Conservation (phyloP, 2,329 filamentous ascomycete species). For the Pseudogymnoascus sp. region DNA sequence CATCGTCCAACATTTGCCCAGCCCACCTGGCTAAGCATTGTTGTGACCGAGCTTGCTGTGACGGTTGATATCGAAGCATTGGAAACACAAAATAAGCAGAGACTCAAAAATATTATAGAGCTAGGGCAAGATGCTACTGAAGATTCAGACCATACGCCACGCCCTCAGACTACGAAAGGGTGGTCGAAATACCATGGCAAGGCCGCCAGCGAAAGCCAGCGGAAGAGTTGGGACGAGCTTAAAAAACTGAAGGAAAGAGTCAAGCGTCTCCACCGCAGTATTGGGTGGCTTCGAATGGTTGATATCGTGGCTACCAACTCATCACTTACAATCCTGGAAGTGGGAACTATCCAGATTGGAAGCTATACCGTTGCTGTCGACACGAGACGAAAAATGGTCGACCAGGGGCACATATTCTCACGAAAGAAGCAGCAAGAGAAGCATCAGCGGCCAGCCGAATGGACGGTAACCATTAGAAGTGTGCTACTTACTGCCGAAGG, state of each 20-base stretch:
- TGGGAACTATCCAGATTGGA: slow-evolving; percentile 78
- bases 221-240: slow-evolving; percentile 69
- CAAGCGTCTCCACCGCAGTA: slow-evolving; percentile 76
- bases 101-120: slow-evolving; percentile 21
- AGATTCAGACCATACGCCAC: slow-evolving; percentile 15
- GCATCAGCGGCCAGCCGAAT: slow-evolving; percentile 74
- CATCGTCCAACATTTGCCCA: slow-evolving; percentile 95
- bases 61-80: slow-evolving; percentile 69
- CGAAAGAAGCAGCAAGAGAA: slow-evolving; percentile 59
- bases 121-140: slow-evolving; percentile 19
- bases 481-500: slow-evolving; percentile 83
- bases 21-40: slow-evolving; percentile 90
- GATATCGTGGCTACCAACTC: slow-evolving; percentile 81
- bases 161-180: slow-evolving; percentile 9
- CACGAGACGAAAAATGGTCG: slow-evolving; percentile 83
- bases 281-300: slow-evolving; percentile 82
- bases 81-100: slow-evolving; percentile 38
- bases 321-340: slow-evolving; percentile 65
- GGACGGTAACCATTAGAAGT: slow-evolving; percentile 80
- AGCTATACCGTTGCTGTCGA: slow-evolving; percentile 81
- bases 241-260: slow-evolving; percentile 74
- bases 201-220: slow-evolving; percentile 26
- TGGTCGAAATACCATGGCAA: slow-evolving; percentile 9
- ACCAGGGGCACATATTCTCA: slow-evolving; percentile 81
- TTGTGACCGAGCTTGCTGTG: slow-evolving; percentile 75